Base-by-base conservation (phyloP, 345 rosid species). In the Iberis pinnata region DNA sequence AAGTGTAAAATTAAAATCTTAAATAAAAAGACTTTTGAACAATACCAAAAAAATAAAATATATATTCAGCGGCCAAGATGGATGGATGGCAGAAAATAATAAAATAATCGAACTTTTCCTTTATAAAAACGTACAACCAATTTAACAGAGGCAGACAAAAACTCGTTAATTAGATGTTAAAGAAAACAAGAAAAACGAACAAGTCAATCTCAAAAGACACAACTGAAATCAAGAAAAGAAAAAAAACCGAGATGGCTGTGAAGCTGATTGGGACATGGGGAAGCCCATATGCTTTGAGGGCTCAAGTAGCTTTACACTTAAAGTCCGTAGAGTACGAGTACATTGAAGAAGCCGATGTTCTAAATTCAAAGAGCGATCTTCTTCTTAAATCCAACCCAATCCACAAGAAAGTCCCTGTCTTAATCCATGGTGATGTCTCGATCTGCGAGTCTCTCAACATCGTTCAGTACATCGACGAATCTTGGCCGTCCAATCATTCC, bases 351-450 rank as follows among this genome's bases (percentile, higher is more conserved):
- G 10, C 38, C 0, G 66, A 67, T 45, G 61, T 59, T 46, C 25
- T 59, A 16, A 67, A 60, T 0, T 46, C 61, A 0, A 86, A 86
- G 69, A 80, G 88, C 55, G 77, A 80, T 33, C 88, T 88, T 35
- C 89, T 88, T 31, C 62, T 88, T 35, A 56, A 77, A 71, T 73
- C 78, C 2, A 88, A 88, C 48, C 94, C 96, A 4, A 75, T 88
- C 35, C 77, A 88, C 76, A 88, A 84, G 79, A 88, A 88, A 76
- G 70, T 88, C 35, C 93, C 94, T 1, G 88, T 84, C 39, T 80
- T 88, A 1, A 70, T 88, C 56, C 86, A 88, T 10, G 71, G 64
- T 8, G 88, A 67, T 24, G 73, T 71, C 2, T 73, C 84, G 2
- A 52, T 88, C 37, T 78, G 85, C 12, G 96, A 87, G 44, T 83